Conservation (phyloP, 805 yeast species). For the Teunomyces kruisii region DNA sequence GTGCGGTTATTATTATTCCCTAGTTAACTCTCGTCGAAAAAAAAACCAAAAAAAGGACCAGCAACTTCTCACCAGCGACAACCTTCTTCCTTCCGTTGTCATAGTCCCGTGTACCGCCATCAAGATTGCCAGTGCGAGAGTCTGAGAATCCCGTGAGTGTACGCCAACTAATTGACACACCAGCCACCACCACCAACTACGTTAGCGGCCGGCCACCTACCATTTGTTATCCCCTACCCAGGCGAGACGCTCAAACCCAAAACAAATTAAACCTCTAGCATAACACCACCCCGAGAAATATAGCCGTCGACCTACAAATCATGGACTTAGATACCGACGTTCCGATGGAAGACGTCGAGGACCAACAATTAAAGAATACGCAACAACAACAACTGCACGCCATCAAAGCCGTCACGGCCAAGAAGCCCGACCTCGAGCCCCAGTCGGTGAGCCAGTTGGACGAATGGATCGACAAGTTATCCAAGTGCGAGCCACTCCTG, state of each 20-base stretch:
- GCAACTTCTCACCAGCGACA: not conserved
- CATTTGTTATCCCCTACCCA: not conserved
- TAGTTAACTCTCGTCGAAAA: not conserved
- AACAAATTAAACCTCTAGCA: too few species aligned
- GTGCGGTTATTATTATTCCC: too few species aligned
- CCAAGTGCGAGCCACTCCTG: constrained; percentile 75
- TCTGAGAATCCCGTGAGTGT: not conserved
- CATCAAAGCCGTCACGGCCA: constrained; percentile 22
- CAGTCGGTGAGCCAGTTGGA: constrained; percentile 67
- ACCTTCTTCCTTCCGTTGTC: not conserved
- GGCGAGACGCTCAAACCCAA: too few species aligned
- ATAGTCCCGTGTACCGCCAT: not conserved
- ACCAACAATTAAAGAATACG: constrained; percentile 30
- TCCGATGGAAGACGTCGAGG: constrained; percentile 79
- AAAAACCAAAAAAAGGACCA: not conserved
- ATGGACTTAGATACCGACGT: constrained; percentile 82
- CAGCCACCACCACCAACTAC: not conserved
- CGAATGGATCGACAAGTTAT: constrained; percentile 79
- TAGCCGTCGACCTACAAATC: too few species aligned
- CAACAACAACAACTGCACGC: constrained; percentile 4
- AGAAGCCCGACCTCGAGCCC: constrained; percentile 30
- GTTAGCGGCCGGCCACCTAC: not conserved
- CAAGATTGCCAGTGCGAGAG: not conserved
- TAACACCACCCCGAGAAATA: too few species aligned
- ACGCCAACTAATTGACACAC: not conserved